Conservation (phyloP, 1,284 basidiomycete genomes). For the Stygiomarasmius scandens region DNA sequence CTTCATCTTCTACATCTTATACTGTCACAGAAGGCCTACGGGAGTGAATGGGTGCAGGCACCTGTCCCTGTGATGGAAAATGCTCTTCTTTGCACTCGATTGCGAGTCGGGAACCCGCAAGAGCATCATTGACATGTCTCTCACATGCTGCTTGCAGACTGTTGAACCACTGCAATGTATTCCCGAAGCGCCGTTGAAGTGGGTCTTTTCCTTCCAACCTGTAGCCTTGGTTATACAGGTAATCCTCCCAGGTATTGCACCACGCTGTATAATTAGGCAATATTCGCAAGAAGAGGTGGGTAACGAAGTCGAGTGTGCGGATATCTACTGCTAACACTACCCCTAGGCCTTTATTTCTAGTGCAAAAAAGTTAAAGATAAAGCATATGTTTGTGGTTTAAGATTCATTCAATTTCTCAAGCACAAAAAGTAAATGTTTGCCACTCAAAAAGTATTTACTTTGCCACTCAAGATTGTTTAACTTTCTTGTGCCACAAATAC, state of each 20-base stretch:
- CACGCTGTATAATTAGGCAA: slow-evolving; percentile 27
- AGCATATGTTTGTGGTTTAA: too few relatives aligned
- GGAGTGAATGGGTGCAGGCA: too few relatives aligned
- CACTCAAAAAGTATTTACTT: too few relatives aligned
- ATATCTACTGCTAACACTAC: slow-evolving; percentile 30
- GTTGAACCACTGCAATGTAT: slow-evolving; percentile 18
- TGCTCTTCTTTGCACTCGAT: too few relatives aligned
- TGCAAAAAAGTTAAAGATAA: too few relatives aligned
- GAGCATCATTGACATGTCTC: not conserved
- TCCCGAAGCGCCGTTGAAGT: slow-evolving; percentile 17
- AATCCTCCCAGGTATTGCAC: slow-evolving; percentile 23
- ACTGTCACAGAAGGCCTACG: too few relatives aligned
- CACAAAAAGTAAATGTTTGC: too few relatives aligned
- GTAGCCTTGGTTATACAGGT: slow-evolving; percentile 18
- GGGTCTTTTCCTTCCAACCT: slow-evolving; percentile 16
- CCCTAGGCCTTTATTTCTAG: too few relatives aligned
- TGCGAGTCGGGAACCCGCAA: not conserved
- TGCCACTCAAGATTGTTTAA: too few relatives aligned
- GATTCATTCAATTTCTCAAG: too few relatives aligned
- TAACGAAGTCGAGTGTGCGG: slow-evolving; percentile 23
- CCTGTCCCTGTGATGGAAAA: too few relatives aligned
- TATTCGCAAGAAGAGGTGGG: slow-evolving; percentile 20
- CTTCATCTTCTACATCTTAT: not conserved
- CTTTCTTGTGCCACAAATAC: too few relatives aligned
- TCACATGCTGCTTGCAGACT: slow-evolving; percentile 7